phyloP scores from a whole-genome alignment of 352 stramenopile species.

The Nothophytophthora sp. region DNA sequence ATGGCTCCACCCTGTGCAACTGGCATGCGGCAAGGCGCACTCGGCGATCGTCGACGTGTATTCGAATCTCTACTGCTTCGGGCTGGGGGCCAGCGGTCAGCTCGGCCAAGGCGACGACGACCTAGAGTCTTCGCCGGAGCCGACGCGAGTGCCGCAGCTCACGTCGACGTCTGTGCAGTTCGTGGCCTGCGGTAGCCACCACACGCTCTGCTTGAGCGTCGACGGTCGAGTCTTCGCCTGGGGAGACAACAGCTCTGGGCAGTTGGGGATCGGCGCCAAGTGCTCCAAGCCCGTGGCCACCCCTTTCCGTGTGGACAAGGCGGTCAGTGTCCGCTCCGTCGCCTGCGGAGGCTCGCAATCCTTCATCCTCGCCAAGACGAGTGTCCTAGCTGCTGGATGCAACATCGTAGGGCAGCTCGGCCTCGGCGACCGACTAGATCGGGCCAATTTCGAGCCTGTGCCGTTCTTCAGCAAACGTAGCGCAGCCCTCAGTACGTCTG shows the following conservation, averaged over 20 bases:
- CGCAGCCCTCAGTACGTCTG: not conserved
- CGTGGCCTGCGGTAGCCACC: slow-evolving; percentile 59
- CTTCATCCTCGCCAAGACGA: slow-evolving; percentile 56
- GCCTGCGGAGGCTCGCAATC: slow-evolving; percentile 60
- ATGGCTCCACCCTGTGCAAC: slow-evolving; percentile 71
- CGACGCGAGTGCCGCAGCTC: slow-evolving; percentile 46
- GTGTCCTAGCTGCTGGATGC: slow-evolving; percentile 55
- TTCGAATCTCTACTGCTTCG: slow-evolving; percentile 79
- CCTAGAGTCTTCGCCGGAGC: slow-evolving; percentile 60
- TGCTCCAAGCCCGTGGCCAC: slow-evolving; percentile 24
- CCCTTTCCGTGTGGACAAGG: slow-evolving; percentile 53
- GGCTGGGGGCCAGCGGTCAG: slow-evolving; percentile 41
- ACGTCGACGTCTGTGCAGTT: slow-evolving; percentile 38
- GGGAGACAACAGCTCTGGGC: slow-evolving; percentile 65
- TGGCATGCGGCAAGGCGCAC: slow-evolving; percentile 66
- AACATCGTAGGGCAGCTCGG: slow-evolving; percentile 71
- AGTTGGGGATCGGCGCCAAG: slow-evolving; percentile 50
- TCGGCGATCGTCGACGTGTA: slow-evolving; percentile 75
- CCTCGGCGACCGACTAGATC: slow-evolving; percentile 48
- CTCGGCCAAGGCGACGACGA: slow-evolving; percentile 59
- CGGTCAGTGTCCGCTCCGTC: slow-evolving; percentile 41
- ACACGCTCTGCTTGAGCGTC: slow-evolving; percentile 63
- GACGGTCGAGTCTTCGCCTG: slow-evolving; percentile 63
- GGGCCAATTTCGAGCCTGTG: slow-evolving; percentile 45
- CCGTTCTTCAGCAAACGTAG: slow-evolving; percentile 49